Conservation (phyloP, 2,329 filamentous ascomycete species). For the Pseudogymnoascus pannorum region DNA sequence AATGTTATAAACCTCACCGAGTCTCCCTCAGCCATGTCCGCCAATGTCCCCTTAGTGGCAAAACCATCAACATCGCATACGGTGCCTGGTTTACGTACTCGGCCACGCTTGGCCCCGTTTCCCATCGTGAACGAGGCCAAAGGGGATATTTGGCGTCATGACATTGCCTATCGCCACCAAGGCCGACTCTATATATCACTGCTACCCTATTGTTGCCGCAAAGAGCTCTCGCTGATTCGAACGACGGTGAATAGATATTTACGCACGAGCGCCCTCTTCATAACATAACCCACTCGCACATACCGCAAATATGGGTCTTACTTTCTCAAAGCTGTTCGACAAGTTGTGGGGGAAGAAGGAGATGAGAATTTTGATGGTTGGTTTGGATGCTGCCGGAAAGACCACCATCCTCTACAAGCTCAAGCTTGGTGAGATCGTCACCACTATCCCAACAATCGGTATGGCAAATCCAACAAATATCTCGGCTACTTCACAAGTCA, state of each 20-base stretch:
- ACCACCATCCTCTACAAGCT: conserved; percentile 99
- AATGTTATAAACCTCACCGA: conserved; percentile 2
- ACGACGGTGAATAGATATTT: conserved; percentile 14
- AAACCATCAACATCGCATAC: conserved; percentile 5
- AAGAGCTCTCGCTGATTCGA: conserved; percentile 3
- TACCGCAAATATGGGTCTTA: conserved; percentile 87
- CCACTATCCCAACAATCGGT: conserved; percentile 98
- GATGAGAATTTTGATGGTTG: conserved; percentile 99
- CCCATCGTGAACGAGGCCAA: neutral
- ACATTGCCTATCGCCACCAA: neutral
- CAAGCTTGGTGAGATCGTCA: conserved; percentile 98
- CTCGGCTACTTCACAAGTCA: neutral
- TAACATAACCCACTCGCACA: conserved; percentile 26
- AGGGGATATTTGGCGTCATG: conserved; percentile 5
- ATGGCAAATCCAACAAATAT: conserved; percentile 32
- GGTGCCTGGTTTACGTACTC: conserved; percentile 7
- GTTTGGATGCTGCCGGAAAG: conserved; percentile 98
- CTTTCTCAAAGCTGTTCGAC: conserved; percentile 94
- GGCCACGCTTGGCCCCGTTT: neutral
- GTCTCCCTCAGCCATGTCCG: neutral
- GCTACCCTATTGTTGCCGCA: neutral
- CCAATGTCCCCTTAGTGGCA: conserved; percentile 1
- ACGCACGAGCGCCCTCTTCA: conserved; percentile 31
- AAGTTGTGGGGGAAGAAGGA: conserved; percentile 99
- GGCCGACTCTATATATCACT: neutral